Evolutionary conservation across 1,139 yeast genomes (phyloP).

Genomic region (Nakaseomyces kungkrabaensis): DNA sequence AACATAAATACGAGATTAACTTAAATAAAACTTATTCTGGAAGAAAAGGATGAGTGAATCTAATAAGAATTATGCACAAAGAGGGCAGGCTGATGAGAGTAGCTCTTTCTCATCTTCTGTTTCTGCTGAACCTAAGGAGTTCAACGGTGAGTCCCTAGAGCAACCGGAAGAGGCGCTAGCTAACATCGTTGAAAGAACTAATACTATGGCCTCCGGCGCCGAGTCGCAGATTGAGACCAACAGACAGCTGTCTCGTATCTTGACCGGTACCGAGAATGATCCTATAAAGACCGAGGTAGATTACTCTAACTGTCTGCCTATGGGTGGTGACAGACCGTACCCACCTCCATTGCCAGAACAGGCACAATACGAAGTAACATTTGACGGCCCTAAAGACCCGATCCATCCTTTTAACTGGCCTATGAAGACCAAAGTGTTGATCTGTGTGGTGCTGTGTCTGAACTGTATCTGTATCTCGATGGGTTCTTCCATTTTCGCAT

Average conservation of each 20-base stretch:
- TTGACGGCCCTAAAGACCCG: slow-evolving; percentile 54
- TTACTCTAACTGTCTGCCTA: slow-evolving; percentile 34
- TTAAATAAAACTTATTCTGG: too few species aligned
- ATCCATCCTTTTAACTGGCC: slow-evolving; percentile 56
- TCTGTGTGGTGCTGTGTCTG: slow-evolving; percentile 36
- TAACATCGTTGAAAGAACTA: slow-evolving; percentile 8
- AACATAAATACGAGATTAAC: too few species aligned
- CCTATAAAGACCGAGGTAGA: slow-evolving; percentile 23
- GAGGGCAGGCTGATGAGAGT: not conserved
- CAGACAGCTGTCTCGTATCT: slow-evolving; percentile 26
- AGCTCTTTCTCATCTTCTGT: not conserved
- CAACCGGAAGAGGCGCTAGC: slow-evolving; percentile 2
- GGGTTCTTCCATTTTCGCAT: slow-evolving; percentile 59
- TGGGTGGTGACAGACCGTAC: slow-evolving; percentile 49
- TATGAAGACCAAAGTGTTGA: slow-evolving; percentile 32
- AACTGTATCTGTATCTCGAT: slow-evolving; percentile 41
- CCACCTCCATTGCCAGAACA: slow-evolving; percentile 46
- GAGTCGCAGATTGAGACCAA: slow-evolving; percentile 22
- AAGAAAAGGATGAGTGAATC: not conserved
- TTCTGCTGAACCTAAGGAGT: slow-evolving; percentile 4
- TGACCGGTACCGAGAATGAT: slow-evolving; percentile 30
- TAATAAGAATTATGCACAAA: not conserved
- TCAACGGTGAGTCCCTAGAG: slow-evolving; percentile 1
- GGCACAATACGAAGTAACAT: slow-evolving; percentile 45
- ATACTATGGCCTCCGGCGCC: slow-evolving; percentile 17